Base-by-base conservation (phyloP, 2,329 filamentous ascomycete genomes). In the Xylaria sp. region DNA sequence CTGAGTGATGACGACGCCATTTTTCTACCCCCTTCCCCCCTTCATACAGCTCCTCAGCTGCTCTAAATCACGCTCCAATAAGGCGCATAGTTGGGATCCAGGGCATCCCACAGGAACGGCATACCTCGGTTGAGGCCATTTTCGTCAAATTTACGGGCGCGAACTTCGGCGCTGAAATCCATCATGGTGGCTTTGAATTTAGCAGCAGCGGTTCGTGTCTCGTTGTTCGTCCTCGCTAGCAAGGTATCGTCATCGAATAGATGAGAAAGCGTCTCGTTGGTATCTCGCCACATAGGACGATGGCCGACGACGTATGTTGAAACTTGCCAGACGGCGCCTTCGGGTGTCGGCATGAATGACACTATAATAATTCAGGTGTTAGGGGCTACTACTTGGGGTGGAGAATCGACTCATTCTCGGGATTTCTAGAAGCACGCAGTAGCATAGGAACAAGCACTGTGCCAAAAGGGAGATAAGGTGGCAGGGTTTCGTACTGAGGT, bases 81-180 rank as follows among this genome's bases (percentile, higher is more conserved):
- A 13, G 63, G 60, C 0, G 60, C 63, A 10, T 50, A 61, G n/a
- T 70, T 60, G 5, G 60, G 66, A 62, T 72, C 63, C 10, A 70
- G 32, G 15, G 63, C 73, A 57, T 74, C 73, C 76, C 78, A 85
- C 1, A 84, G n/a, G n/a, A n/a, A n/a, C n/a, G 83, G 83, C 82
- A 84, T 84, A 1, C 81, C 82, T 66, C 80, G 77, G 68, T 78
- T 79, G 55, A 85, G 75, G 0, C 83, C 83, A 10, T 81, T 55
- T 1, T 63, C 63, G 67, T 82, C 82, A 72, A 86, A 85, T 0
- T 18, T 65, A 25, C 81, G 78, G 12, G 62, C 73, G 32, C 74
- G 73, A 20, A 84, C 73, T 34, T 75, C 70, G 1, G 73, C 53
- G 70, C 82, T 84, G 45, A 83, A 78, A 1, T 50, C 66, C 61